Conservation (phyloP, 2,329 filamentous ascomycete genomes). For the Fusarium pseudograminearum region DNA sequence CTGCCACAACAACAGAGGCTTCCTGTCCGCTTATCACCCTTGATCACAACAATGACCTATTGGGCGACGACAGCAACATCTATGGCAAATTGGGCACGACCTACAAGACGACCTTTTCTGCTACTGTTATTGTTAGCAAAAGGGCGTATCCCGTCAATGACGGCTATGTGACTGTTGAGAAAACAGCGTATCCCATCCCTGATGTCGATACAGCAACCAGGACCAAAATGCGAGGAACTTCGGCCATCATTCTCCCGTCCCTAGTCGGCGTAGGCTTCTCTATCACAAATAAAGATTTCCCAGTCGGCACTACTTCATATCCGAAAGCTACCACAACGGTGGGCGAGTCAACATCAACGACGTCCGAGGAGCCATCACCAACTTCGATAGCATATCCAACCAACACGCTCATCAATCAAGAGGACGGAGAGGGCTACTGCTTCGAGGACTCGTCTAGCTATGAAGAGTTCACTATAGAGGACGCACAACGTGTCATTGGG, state of each 20-base stretch:
- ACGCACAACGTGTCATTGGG: neutral
- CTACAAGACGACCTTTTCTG: neutral
- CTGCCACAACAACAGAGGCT: neutral
- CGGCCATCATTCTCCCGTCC: neutral
- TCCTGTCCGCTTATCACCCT: neutral
- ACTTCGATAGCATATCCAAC: neutral
- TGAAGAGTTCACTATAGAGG: neutral
- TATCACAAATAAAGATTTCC: too few species aligned
- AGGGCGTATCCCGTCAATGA: neutral
- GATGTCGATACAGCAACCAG: neutral
- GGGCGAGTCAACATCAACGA: neutral
- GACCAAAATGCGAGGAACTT: neutral
- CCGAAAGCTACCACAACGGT: neutral
- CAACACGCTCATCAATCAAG: neutral
- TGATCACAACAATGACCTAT: neutral
- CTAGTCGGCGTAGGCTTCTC: too few species aligned
- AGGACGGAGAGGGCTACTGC: neutral
- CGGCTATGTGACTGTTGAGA: neutral
- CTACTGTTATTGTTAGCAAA: neutral
- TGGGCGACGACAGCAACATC: neutral
- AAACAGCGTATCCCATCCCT: neutral
- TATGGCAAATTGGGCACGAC: neutral
- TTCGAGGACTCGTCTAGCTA: neutral
- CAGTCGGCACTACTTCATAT: neutral
- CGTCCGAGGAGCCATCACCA: neutral